These are phyloP conservation scores for Ramichloridium luteum DNA, from an alignment of 2,329 filamentous ascomycete species.

Conservation along the genomic window DNA sequence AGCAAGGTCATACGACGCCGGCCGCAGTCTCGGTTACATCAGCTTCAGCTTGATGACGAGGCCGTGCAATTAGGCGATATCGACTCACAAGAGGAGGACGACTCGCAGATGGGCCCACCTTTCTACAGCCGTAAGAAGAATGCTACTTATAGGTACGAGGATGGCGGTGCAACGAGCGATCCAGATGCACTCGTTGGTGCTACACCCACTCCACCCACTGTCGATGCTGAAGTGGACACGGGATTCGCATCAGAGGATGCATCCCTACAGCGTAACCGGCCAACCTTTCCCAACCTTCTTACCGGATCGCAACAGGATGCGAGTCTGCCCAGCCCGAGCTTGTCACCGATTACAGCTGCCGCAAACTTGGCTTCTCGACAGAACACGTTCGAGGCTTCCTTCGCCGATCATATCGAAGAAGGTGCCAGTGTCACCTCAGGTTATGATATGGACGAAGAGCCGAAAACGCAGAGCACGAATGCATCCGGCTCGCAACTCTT, in stretches of 20 bases:
- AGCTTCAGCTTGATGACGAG: constrained; percentile 18
- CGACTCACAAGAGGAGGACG: constrained; percentile 18
- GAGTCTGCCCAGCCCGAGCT: constrained; percentile 83
- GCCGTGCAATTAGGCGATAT: constrained; percentile 19
- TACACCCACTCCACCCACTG: constrained; percentile 62
- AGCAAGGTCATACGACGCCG: constrained; percentile 11
- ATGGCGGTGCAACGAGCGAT: constrained; percentile 10
- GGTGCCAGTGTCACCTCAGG: constrained; percentile 22
- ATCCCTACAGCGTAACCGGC: constrained; percentile 11
- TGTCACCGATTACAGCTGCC: constrained; percentile 79
- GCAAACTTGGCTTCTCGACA: constrained; percentile 40
- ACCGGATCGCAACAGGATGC: constrained; percentile 70
- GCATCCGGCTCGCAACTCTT: constrained; percentile 16
- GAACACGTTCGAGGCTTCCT: constrained; percentile 24
- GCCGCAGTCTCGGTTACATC: constrained; percentile 18
- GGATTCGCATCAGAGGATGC: constrained; percentile 17
- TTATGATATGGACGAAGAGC: constrained; percentile 22
- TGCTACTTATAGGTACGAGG: constrained; percentile 10
- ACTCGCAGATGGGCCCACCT: constrained; percentile 17
- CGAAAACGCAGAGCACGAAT: constrained; percentile 14
- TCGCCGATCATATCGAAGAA: constrained; percentile 22
- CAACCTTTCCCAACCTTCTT: constrained; percentile 44
- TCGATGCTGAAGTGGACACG: constrained; percentile 57
- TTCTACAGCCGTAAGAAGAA: constrained; percentile 14
- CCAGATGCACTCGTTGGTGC: constrained; percentile 8